phyloP scores from a whole-genome alignment of 1,139 yeast species.

The Magnusiomyces sp. region DNA sequence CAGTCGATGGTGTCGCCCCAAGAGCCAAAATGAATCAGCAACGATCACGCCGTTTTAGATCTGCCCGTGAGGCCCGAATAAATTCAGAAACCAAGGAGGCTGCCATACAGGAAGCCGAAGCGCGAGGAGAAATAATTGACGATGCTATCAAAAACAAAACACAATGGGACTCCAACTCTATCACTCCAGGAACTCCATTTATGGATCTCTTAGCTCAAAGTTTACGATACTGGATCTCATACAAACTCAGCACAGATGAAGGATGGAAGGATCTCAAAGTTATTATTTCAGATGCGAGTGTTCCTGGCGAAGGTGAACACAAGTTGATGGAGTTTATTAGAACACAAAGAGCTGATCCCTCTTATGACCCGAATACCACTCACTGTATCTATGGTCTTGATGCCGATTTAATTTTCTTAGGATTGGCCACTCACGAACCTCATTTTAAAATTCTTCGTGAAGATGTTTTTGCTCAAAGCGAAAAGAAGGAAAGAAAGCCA shows the following conservation, averaged over 20 bases:
- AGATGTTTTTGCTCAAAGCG: slow-evolving; percentile 80
- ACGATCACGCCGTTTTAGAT: slow-evolving; percentile 90
- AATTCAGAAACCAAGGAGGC: slow-evolving; percentile 31
- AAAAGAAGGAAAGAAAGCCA: slow-evolving; percentile 31
- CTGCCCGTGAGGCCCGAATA: slow-evolving; percentile 85
- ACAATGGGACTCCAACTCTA: slow-evolving; percentile 85
- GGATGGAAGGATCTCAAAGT: slow-evolving; percentile 85
- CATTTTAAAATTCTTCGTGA: slow-evolving; percentile 91
- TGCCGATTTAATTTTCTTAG: slow-evolving; percentile 94
- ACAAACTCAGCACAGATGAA: slow-evolving; percentile 81
- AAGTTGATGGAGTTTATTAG: slow-evolving; percentile 94
- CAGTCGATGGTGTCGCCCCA: slow-evolving; percentile 99
- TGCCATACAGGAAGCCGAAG: slow-evolving; percentile 42
- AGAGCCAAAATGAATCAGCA: slow-evolving; percentile 99
- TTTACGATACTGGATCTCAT: slow-evolving; percentile 82
- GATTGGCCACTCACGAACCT: slow-evolving; percentile 96
- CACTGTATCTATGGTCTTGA: slow-evolving; percentile 97
- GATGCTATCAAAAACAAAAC: slow-evolving; percentile 35
- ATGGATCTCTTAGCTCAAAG: slow-evolving; percentile 86
- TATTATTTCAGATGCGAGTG: slow-evolving; percentile 89
- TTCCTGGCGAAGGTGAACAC: slow-evolving; percentile 99
- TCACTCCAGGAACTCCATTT: slow-evolving; percentile 98
- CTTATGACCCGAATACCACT: slow-evolving; percentile 74
- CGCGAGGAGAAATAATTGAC: slow-evolving; percentile 37
- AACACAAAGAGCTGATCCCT: slow-evolving; percentile 63